A percentile compares a stretch with the other conserved stretches of the same genome.
Conservation (phyloP, 2,329 filamentous ascomycete genomes). For the Dactylellina leptospora region DNA sequence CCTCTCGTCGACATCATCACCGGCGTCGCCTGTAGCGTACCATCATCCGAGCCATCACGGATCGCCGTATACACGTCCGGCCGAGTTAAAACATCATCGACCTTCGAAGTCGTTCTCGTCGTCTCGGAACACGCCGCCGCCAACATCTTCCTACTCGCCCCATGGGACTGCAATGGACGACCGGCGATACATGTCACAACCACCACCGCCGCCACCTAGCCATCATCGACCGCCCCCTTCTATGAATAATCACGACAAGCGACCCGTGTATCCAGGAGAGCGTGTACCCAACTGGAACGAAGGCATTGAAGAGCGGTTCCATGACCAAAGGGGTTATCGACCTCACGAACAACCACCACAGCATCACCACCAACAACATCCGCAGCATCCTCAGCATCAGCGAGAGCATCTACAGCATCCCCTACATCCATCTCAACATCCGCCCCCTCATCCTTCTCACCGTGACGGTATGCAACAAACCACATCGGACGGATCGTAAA, state of each 20-base stretch:
- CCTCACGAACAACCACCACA: constrained; percentile 37
- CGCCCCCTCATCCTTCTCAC: constrained; percentile 24
- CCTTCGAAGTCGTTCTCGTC: constrained; percentile 49
- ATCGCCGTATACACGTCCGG: constrained; percentile 22
- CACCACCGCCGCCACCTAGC: constrained; percentile 44
- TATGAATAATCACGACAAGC: constrained; percentile 37
- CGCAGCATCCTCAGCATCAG: constrained; percentile 13
- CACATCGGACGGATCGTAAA: not conserved
- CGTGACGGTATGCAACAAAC: constrained; percentile 46
- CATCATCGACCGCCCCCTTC: constrained; percentile 47
- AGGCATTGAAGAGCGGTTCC: constrained; percentile 40
- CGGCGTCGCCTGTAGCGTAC: constrained; percentile 46
- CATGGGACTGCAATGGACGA: constrained; percentile 49
- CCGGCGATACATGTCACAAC: constrained; percentile 51
- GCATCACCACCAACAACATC: constrained; percentile 2
- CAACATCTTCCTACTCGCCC: constrained; percentile 32
- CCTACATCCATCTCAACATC: constrained; percentile 23
- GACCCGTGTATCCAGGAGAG: constrained; percentile 41
- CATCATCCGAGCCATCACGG: constrained; percentile 49
- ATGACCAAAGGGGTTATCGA: constrained; percentile 43
- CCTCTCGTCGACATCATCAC: constrained; percentile 46
- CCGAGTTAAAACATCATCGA: constrained; percentile 49
- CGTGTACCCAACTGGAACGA: constrained; percentile 51
- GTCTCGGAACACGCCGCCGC: constrained; percentile 49
- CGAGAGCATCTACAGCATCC: constrained; percentile 16